Evolutionary conservation across 129 eudicot genomes (phyloP).

Genomic region (Pulicaria dysenterica): DNA sequence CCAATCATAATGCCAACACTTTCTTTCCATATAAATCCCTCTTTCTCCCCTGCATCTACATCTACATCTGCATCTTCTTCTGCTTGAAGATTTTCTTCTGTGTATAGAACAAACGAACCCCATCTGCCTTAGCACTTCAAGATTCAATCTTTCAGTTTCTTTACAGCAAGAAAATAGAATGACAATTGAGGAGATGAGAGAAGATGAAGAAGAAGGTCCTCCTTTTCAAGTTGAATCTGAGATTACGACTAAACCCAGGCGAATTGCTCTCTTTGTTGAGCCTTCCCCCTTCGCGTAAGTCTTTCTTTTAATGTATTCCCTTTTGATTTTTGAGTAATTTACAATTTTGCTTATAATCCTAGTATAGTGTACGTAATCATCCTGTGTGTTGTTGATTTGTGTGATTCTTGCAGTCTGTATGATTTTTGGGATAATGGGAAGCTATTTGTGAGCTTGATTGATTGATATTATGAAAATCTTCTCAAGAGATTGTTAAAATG

Average conservation of each 20-base stretch:
- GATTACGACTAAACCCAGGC: conserved; percentile 59
- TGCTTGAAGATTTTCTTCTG: conserved; percentile 26
- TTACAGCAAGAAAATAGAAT: conserved; percentile 41
- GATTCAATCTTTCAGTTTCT: conserved; percentile 21
- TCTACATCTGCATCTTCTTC: conserved; percentile 29
- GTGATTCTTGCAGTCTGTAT: conserved; percentile 11
- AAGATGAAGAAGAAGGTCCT: conserved; percentile 58
- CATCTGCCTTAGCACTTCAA: conserved; percentile 26
- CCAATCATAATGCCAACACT: conserved; percentile 23
- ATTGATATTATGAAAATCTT: conserved; percentile 7
- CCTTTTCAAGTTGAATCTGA: conserved; percentile 60
- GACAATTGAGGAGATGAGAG: conserved; percentile 43
- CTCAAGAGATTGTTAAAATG: neutral
- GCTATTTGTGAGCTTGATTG: conserved; percentile 4
- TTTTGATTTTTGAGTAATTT: neutral
- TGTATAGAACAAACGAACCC: conserved; percentile 33
- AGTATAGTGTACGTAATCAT: too few relatives aligned
- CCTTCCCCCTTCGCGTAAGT: conserved; percentile 99
- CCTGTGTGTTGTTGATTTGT: conserved; percentile 7
- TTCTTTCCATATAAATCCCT: conserved; percentile 48
- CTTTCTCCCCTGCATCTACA: conserved; percentile 36
- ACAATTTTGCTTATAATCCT: neutral
- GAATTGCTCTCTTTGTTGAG: conserved; percentile 98
- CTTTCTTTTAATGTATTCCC: neutral
- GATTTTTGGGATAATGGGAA: neutral